phyloP scores from a whole-genome alignment of 257 asterid genomes.

The Solanum okadae region DNA sequence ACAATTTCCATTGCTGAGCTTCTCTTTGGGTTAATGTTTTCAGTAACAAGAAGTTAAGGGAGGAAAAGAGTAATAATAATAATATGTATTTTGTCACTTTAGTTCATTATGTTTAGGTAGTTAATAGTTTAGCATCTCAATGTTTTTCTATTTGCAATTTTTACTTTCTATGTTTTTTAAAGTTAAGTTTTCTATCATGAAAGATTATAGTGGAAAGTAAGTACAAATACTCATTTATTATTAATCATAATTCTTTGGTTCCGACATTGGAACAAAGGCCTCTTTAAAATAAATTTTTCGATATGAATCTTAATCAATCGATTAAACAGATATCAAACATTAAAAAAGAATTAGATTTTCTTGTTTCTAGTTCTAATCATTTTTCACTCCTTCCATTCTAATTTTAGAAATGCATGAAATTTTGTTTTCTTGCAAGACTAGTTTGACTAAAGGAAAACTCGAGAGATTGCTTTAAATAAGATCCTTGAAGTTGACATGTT shows the following conservation, averaged over 20 bases:
- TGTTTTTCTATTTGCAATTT: background rate
- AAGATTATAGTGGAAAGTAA: background rate
- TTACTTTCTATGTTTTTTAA: background rate
- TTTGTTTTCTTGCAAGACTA: background rate
- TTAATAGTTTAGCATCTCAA: background rate
- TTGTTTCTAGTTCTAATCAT: background rate
- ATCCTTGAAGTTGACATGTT: too few species aligned
- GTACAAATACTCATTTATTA: background rate
- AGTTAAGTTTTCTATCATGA: background rate
- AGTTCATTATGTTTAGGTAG: background rate
- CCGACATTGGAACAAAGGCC: background rate
- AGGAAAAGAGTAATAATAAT: background rate
- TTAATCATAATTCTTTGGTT: background rate
- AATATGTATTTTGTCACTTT: background rate
- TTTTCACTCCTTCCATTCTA: background rate
- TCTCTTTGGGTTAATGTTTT: background rate
- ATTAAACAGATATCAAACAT: background rate
- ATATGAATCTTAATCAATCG: background rate
- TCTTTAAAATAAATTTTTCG: background rate
- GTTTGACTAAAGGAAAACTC: too few species aligned
- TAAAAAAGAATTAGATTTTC: background rate
- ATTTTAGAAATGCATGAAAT: background rate
- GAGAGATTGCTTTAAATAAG: too few species aligned
- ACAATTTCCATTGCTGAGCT: background rate
- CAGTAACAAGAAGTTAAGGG: background rate